Evolutionary conservation across 163 green algal species (phyloP).

Genomic region (Chloroidium sp.): DNA sequence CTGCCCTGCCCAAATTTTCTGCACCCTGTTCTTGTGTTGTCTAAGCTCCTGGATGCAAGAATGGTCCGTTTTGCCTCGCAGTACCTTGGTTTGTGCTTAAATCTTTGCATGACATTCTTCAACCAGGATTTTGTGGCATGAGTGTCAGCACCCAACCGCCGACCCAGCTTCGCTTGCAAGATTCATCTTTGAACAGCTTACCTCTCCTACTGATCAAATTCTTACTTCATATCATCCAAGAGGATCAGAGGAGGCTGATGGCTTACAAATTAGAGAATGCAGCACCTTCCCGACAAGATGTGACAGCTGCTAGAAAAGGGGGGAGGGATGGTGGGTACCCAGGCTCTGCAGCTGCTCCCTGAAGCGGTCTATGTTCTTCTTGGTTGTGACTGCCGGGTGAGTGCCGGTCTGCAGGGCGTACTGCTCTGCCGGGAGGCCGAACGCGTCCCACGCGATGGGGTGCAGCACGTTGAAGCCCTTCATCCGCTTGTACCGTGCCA

Average conservation of each 20-base stretch:
- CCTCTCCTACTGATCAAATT: too few relatives aligned
- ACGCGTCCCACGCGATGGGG: slow-evolving; percentile 99
- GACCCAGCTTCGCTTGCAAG: too few relatives aligned
- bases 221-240: not conserved
- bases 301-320: not conserved
- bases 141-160: too few relatives aligned
- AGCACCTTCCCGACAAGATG: not conserved
- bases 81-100: too few relatives aligned
- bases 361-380: slow-evolving; percentile 84
- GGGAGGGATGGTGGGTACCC: not conserved
- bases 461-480: slow-evolving; percentile 95
- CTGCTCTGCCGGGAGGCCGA: slow-evolving; percentile 93
- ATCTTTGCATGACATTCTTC: too few relatives aligned
- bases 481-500: slow-evolving; percentile 95
- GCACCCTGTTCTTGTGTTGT: too few relatives aligned
- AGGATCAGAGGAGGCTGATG: not conserved
- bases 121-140: too few relatives aligned
- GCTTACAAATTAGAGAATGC: not conserved
- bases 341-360: slow-evolving; percentile 36
- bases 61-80: too few relatives aligned
- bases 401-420: slow-evolving; percentile 96
- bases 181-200: too few relatives aligned
- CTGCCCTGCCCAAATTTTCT: too few relatives aligned
- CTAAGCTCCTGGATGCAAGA: too few relatives aligned
- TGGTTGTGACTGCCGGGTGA: slow-evolving; percentile 85